These are phyloP conservation scores for Arthonia radiata DNA, from an alignment of 495 filamentous ascomycete genomes.

Conservation along the genomic window DNA sequence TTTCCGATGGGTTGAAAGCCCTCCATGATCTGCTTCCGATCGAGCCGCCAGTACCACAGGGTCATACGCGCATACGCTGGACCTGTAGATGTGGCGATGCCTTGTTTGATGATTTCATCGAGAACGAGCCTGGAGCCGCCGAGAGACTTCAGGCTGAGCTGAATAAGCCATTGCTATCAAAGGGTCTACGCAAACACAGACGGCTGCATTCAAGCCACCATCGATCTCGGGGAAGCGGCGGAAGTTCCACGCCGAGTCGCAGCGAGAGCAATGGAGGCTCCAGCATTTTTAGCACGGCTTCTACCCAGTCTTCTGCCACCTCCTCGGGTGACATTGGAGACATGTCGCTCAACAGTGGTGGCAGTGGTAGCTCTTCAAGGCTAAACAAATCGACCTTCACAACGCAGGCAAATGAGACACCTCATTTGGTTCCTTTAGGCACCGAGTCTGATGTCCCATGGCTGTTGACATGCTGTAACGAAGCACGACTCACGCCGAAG, in stretches of 20 bases:
- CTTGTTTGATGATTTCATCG: constrained; percentile 16
- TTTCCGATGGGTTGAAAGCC: too few species aligned
- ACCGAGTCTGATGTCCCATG: constrained; percentile 5
- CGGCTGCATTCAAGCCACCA: constrained; percentile 2
- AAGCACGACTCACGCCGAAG: constrained; percentile 11
- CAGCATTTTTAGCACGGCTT: constrained; percentile 2
- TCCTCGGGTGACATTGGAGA: constrained; percentile 1
- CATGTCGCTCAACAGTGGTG: too few species aligned
- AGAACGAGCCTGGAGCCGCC: constrained; percentile 13
- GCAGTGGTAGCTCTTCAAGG: too few species aligned
- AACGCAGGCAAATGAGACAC: constrained; percentile 1
- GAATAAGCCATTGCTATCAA: constrained; percentile 9
- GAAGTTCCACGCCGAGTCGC: constrained; percentile 6
- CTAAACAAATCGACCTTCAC: not conserved
- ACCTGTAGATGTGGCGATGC: constrained; percentile 15
- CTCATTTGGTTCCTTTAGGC: constrained; percentile 2
- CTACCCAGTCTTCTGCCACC: constrained; percentile 1
- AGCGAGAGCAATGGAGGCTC: constrained; percentile 2
- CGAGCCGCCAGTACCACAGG: too few species aligned
- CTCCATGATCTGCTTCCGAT: too few species aligned
- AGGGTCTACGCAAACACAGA: constrained; percentile 7
- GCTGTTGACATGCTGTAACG: constrained; percentile 11
- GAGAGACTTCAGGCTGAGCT: constrained; percentile 12
- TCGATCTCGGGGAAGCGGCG: constrained; percentile 1
- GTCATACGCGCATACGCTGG: too few species aligned